Percentiles rank a stretch among this genome's conserved stretches.
Conservation (phyloP, 2,329 filamentous ascomycete species). For the Rhynchosporium graminicola region DNA sequence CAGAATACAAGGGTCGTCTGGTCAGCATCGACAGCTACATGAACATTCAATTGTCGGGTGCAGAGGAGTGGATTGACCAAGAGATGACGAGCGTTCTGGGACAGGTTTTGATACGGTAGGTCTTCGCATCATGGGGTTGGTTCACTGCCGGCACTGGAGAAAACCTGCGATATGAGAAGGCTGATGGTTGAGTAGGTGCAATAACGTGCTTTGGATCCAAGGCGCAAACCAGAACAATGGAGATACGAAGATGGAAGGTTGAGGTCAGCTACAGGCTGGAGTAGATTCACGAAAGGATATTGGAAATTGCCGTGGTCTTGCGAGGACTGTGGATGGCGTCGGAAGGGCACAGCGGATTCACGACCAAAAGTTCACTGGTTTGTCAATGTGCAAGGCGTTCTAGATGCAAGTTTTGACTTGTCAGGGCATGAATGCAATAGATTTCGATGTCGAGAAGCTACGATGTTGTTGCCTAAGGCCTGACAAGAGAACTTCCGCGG, state of each 20-base stretch:
- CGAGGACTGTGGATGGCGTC: slow-evolving; percentile 14
- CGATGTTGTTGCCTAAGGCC: slow-evolving; percentile 1
- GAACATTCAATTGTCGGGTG: slow-evolving; percentile 91
- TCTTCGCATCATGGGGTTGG: slow-evolving; percentile 4
- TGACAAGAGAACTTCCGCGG: not conserved
- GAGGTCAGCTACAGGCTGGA: slow-evolving; percentile 16
- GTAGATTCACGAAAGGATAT: not conserved
- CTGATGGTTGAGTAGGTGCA: slow-evolving; percentile 61
- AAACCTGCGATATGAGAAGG: not conserved
- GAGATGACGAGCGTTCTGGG: slow-evolving; percentile 83
- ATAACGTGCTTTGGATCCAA: slow-evolving; percentile 95
- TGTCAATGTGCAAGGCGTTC: slow-evolving; percentile 36
- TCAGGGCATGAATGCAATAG: slow-evolving; percentile 30
- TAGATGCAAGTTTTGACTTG: slow-evolving; percentile 28
- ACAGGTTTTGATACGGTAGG: slow-evolving; percentile 86
- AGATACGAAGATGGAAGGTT: slow-evolving; percentile 61
- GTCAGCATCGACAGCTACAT: slow-evolving; percentile 97
- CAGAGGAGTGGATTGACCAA: slow-evolving; percentile 89
- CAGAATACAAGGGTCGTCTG: slow-evolving; percentile 92
- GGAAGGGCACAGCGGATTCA: slow-evolving; percentile 9
- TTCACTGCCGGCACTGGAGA: not conserved
- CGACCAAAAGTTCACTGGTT: slow-evolving; percentile 30
- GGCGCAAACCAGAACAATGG: slow-evolving; percentile 53
- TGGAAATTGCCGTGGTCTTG: slow-evolving; percentile 4
- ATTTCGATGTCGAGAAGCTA: slow-evolving; percentile 27